Base-by-base conservation (phyloP, 345 rosid species). In the Corymbia maculata region DNA sequence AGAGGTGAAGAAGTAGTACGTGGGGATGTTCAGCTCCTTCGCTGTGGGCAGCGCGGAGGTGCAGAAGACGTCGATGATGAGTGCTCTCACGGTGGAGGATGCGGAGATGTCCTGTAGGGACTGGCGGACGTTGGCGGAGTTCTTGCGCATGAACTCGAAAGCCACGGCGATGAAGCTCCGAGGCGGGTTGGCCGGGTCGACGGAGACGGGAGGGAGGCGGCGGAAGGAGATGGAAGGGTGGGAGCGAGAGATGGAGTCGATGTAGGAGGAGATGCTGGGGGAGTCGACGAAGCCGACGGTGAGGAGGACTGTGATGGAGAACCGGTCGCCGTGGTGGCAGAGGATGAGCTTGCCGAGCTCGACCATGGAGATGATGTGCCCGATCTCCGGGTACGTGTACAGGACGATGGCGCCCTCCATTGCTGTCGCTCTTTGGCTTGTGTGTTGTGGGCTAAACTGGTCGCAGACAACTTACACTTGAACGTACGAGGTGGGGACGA, bases 41-140 rank as follows among this genome's bases (percentile, higher is more conserved):
- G 89, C 86, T 11, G 88, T 55, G 52, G 87, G 53, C 24, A 88
- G 28, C 15, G 92, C 88, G 10, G 89, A 22, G 44, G 55, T 45
- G 82, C 91, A 87, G 64, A 88, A 90, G 85, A 92, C 2, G 85
- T 92, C 93, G 5, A 90, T 44, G 51, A 90, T 75, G 21, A 89
- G 68, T 44, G 90, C 92, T 28, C 32, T 88, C 52, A 91, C 52
- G 15, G 52, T 86, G 51, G 79, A 47, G n/a, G 55, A n/a, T 7
- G 89, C 85, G 4, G 89, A 10, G 75, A 68, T 86, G 44, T 87
- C 85, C 9, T 42, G 79, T 8, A 88, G 87, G 52, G 91, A 61
- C 42, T n/a, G 86, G 85, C 51, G 89, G 82, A 88, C 55, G 82
- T 86, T 86, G 86, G 51, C 57, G 64, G 86, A 86, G 86, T 86